Conservation (phyloP, 305 asterid species). For the Fraxinus paxiana region DNA sequence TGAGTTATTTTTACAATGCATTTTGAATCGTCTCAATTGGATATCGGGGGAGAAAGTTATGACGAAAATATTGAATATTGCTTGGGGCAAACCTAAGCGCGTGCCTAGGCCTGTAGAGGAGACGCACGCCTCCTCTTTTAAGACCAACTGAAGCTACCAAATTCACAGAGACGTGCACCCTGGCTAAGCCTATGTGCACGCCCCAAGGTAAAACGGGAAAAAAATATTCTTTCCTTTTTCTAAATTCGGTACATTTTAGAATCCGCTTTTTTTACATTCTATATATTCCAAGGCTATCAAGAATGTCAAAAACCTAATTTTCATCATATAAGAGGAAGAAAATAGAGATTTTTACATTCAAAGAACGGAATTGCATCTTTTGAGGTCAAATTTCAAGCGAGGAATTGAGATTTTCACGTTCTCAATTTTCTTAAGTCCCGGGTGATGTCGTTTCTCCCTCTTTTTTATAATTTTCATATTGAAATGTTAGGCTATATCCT, state of each 20-base stretch:
- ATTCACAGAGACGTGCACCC: background rate
- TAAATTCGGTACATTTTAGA: background rate
- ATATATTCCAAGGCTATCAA: no score
- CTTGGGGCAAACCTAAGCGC: background rate
- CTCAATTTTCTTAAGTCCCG: background rate
- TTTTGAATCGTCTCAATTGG: no score
- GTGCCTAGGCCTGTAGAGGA: background rate
- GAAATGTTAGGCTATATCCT: background rate
- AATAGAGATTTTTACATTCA: no score
- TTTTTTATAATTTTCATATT: background rate
- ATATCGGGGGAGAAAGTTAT: no score
- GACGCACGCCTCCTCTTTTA: background rate
- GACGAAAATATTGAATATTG: no score
- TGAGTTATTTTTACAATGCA: background rate
- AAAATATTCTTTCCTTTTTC: background rate
- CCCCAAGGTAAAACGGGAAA: background rate
- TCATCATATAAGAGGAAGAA: no score
- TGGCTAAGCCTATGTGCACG: background rate
- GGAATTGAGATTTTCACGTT: background rate
- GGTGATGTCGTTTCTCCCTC: background rate
- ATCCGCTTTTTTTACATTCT: no score
- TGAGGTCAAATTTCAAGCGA: no score
- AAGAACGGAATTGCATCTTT: no score
- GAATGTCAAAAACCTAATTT: no score
- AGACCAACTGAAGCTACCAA: background rate